phyloP scores from a whole-genome alignment of 1,139 yeast species.

The Suzukiozyma palmioleophila region DNA sequence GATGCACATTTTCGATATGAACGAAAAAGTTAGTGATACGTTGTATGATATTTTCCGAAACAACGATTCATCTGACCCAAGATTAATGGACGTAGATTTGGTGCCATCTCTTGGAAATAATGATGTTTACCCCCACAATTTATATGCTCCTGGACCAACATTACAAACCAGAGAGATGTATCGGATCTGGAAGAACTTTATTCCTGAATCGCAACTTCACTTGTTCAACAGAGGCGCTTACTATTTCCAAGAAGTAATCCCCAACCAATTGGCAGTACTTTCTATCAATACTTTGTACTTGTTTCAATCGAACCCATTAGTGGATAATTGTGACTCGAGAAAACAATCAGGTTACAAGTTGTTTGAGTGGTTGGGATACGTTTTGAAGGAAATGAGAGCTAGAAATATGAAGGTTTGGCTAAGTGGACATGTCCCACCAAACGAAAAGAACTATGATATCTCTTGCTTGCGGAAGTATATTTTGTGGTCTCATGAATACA shows the following conservation, averaged over 20 bases:
- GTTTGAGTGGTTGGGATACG: conserved; percentile 74
- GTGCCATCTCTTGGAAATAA: conserved; percentile 80
- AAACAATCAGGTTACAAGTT: conserved; percentile 78
- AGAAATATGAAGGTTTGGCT: conserved; percentile 82
- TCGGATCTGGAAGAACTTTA: conserved; percentile 65
- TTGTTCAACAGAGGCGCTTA: conserved; percentile 73
- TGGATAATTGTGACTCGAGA: conserved; percentile 68
- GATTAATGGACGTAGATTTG: conserved; percentile 45
- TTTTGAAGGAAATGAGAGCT: conserved; percentile 67
- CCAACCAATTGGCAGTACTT: conserved; percentile 69
- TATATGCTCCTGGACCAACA: conserved; percentile 82
- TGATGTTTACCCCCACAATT: conserved; percentile 84
- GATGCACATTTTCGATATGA: conserved; percentile 63
- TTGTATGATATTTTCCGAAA: conserved; percentile 49
- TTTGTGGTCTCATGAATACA: conserved; percentile 74
- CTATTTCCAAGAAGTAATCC: conserved; percentile 70
- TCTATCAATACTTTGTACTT: conserved; percentile 75
- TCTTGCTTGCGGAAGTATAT: conserved; percentile 71
- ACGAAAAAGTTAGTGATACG: conserved; percentile 51
- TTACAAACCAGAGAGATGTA: conserved; percentile 74
- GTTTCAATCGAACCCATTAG: conserved; percentile 74
- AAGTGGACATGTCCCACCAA: conserved; percentile 85
- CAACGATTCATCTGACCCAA: conserved; percentile 37
- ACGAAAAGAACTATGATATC: conserved; percentile 67
- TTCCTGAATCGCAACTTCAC: conserved; percentile 78